phyloP scores from a whole-genome alignment of 73 alveolate genomes.

The Tetrahymena malaccensis region DNA sequence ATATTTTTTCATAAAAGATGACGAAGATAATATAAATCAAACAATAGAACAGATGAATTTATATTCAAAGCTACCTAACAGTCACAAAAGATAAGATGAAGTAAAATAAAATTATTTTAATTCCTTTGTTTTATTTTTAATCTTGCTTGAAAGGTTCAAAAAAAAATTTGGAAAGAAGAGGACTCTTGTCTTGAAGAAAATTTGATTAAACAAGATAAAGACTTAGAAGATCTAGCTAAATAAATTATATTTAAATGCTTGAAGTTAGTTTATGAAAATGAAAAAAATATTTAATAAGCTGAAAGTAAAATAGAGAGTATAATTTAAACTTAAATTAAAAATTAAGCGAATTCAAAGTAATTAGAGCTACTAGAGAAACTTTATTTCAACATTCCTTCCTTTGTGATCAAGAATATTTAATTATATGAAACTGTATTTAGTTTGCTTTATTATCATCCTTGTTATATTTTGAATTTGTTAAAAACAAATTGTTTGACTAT shows the following conservation, averaged over 20 bases:
- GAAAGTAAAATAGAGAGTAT: neutral
- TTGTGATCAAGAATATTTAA: slow-evolving; percentile 24
- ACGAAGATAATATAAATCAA: neutral
- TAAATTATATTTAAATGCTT: neutral
- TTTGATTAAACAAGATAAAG: neutral
- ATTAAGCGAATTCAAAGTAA: neutral
- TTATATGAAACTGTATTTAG: slow-evolving; percentile 28
- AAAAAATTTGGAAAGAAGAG: neutral
- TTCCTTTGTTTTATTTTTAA: neutral
- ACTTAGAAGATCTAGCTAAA: neutral
- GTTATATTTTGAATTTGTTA: slow-evolving; percentile 23
- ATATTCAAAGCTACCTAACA: neutral
- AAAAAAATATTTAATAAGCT: neutral
- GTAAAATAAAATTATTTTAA: neutral
- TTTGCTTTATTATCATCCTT: slow-evolving; percentile 35
- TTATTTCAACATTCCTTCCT: slow-evolving; percentile 17
- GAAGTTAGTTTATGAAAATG: neutral
- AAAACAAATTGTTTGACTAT: slow-evolving; percentile 3
- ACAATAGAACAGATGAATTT: neutral
- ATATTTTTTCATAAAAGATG: no score
- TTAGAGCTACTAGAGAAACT: neutral
- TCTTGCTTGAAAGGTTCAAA: neutral
- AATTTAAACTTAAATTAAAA: neutral
- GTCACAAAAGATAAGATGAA: neutral
- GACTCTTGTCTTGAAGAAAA: neutral